Evolutionary conservation across 352 stramenopile genomes (phyloP).

Genomic region (Globisporangium echinulatum): DNA sequence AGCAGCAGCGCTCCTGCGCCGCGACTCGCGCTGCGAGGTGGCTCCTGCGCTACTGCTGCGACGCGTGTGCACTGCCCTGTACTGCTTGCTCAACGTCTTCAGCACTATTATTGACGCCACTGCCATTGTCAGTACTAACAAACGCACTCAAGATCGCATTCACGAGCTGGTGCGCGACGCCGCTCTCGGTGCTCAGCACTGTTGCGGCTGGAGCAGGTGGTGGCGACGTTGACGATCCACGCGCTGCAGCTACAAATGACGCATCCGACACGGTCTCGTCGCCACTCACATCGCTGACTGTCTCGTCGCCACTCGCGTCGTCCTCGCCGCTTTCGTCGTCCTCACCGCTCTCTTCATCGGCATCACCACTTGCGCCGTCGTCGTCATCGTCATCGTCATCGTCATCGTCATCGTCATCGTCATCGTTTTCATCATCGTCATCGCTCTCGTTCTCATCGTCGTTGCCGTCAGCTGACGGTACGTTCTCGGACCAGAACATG

Average conservation of each 20-base stretch:
- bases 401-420: constrained; percentile 8
- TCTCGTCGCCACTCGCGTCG: not conserved
- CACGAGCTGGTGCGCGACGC: constrained; percentile 8
- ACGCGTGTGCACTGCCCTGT: not conserved
- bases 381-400: constrained; percentile 12
- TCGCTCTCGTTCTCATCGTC: constrained; percentile 10
- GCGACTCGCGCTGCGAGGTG: no score
- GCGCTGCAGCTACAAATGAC: not conserved
- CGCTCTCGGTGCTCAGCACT: constrained; percentile 4
- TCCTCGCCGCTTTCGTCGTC: constrained; percentile 11
- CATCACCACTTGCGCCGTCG: constrained; percentile 1
- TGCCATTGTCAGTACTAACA: constrained; percentile 8
- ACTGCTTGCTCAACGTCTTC: no score
- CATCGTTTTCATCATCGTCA: constrained; percentile 10
- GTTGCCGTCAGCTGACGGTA: constrained; percentile 4
- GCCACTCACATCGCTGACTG: not conserved
- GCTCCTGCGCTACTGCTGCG: not conserved
- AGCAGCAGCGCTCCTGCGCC: no score
- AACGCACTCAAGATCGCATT: constrained; percentile 9
- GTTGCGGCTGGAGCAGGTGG: not conserved
- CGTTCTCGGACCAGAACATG: constrained; percentile 32
- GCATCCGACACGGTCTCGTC: not conserved
- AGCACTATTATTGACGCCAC: constrained; percentile 7
- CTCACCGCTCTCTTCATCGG: constrained; percentile 3
- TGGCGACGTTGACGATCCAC: not conserved